Evolutionary conservation across 768 basidiomycete species (phyloP), one percentile per base, ranked within the genome.

Genomic region (Rhizopogon roseolus): DNA sequence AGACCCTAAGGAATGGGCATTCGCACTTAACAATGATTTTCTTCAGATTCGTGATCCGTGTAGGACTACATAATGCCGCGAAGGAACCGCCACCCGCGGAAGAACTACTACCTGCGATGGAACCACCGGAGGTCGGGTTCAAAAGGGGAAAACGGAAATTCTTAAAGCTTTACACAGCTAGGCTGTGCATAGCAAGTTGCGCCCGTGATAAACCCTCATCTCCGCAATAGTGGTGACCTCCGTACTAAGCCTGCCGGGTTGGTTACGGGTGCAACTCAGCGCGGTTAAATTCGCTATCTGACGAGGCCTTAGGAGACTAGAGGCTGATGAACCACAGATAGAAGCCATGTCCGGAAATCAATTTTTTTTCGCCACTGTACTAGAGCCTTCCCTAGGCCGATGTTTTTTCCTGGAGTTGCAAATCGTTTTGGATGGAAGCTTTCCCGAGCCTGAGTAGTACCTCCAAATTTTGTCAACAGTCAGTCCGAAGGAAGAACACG

Each of bases 1-100:
- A 9, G 74, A 83, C 59, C 79, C 79, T 34, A 65, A 72, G 28
- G 64, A 68, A 38, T 86, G 85, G 85, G 81, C 75, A 19, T 86
- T 86, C 63, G 29, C 29, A 32, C 7, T 8, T 2, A 32, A 8
- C 29, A 32, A 32, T 10, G 10, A 32, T 32, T 32, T 32, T 32
- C 29, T 32, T 22, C 22, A 22, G 3, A 3, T 22, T 3, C 22
- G 22, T 22, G 2, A 32, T 32, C 29, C 29, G 3, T 32, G 2
- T 22, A 22, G 22, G 29, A 10, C 2, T n/a, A n/a, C n/a, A n/a
- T 32, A 7, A 9, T 32, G 29, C 9, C 8, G 7, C 29, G 7
- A 10, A 8, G 29, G 7, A 32, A 32, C 29, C 11, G n/a, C n/a
- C n/a, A n/a, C n/a, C n/a, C n/a, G n/a, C n/a, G n/a, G n/a, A n/a